These are phyloP conservation scores for Dorcoceras hygrometricum DNA, from an alignment of 257 asterid genomes.

Conservation along the genomic window DNA sequence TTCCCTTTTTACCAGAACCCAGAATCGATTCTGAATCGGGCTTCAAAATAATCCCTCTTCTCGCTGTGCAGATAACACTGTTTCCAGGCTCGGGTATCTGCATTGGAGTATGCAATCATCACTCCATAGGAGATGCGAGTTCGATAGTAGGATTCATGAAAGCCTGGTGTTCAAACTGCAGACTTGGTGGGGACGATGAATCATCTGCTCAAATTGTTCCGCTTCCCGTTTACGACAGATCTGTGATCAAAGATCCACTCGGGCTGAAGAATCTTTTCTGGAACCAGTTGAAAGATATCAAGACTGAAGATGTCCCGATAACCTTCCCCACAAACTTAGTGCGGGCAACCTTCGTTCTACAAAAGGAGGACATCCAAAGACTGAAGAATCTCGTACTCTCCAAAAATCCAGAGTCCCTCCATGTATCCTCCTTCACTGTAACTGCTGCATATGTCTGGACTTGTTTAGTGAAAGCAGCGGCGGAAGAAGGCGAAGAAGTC, in stretches of 20 bases:
- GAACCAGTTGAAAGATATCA: slow-evolving; percentile 18
- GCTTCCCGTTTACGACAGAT: slow-evolving; percentile 32
- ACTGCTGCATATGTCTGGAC: slow-evolving; percentile 36
- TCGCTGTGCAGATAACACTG: slow-evolving; percentile 28
- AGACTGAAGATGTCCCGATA: not conserved
- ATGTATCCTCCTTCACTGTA: slow-evolving; percentile 39
- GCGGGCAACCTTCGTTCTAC: slow-evolving; percentile 34
- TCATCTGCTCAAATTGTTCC: not conserved
- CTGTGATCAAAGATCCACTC: slow-evolving; percentile 39
- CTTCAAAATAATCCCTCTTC: slow-evolving; percentile 17
- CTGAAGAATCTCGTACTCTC: slow-evolving; percentile 27
- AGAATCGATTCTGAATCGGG: slow-evolving; percentile 6
- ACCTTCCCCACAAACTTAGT: slow-evolving; percentile 24
- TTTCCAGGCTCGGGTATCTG: slow-evolving; percentile 25
- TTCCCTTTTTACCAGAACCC: slow-evolving; percentile 30
- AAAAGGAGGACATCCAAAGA: slow-evolving; percentile 22
- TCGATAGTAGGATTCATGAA: slow-evolving; percentile 31
- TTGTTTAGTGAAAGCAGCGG: slow-evolving; percentile 30
- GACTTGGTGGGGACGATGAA: slow-evolving; percentile 23
- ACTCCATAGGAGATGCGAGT: slow-evolving; percentile 28
- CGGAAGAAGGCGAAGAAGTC: slow-evolving; percentile 18
- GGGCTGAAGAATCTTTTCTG: slow-evolving; percentile 21
- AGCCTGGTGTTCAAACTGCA: slow-evolving; percentile 36
- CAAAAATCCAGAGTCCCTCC: slow-evolving; percentile 7
- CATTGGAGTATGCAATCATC: slow-evolving; percentile 25